phyloP scores from a whole-genome alignment of 2,329 filamentous ascomycete genomes.

The Westerdykella aurantiaca region DNA sequence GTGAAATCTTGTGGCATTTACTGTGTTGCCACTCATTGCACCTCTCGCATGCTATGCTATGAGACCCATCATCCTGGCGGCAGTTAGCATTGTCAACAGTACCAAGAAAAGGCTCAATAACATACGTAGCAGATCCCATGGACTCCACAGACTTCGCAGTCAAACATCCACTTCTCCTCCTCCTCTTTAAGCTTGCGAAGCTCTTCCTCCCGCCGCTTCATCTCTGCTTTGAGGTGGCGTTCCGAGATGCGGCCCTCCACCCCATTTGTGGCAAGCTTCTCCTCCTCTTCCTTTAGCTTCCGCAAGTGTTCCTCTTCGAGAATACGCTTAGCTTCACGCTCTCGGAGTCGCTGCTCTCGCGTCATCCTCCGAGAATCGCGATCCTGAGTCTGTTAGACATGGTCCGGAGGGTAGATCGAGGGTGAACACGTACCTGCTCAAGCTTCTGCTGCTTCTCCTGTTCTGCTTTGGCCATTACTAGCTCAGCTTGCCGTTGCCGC shows the following conservation, averaged over 20 bases:
- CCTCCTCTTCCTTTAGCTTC: slow-evolving; percentile 70
- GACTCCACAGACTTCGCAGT: slow-evolving; percentile 80
- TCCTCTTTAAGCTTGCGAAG: slow-evolving; percentile 63
- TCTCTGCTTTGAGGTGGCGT: slow-evolving; percentile 72
- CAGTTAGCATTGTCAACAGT: slow-evolving; percentile 11
- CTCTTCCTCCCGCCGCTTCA: slow-evolving; percentile 72
- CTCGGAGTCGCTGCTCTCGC: slow-evolving; percentile 76
- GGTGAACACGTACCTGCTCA: slow-evolving; percentile 47
- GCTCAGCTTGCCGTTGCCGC: slow-evolving; percentile 58
- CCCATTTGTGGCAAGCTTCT: slow-evolving; percentile 43
- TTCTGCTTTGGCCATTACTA: slow-evolving; percentile 56
- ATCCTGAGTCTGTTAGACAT: slow-evolving; percentile 47
- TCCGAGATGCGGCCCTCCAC: slow-evolving; percentile 61
- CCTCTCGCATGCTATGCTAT: slow-evolving; percentile 87
- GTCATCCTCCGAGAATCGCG: slow-evolving; percentile 75
- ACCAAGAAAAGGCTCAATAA: background rate
- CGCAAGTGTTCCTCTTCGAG: slow-evolving; percentile 78
- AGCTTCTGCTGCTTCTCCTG: slow-evolving; percentile 58
- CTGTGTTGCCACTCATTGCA: slow-evolving; percentile 98
- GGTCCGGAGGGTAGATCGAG: background rate
- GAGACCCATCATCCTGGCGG: slow-evolving; percentile 74
- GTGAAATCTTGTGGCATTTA: slow-evolving; percentile 75
- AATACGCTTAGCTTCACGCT: slow-evolving; percentile 78
- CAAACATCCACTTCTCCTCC: slow-evolving; percentile 88
- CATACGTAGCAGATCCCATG: slow-evolving; percentile 71